A percentile compares a stretch with the other conserved stretches of the same genome.
These are phyloP conservation scores for Trichoderma afroharzianum DNA, from an alignment of 2,329 filamentous ascomycete species.

Conservation along the genomic window DNA sequence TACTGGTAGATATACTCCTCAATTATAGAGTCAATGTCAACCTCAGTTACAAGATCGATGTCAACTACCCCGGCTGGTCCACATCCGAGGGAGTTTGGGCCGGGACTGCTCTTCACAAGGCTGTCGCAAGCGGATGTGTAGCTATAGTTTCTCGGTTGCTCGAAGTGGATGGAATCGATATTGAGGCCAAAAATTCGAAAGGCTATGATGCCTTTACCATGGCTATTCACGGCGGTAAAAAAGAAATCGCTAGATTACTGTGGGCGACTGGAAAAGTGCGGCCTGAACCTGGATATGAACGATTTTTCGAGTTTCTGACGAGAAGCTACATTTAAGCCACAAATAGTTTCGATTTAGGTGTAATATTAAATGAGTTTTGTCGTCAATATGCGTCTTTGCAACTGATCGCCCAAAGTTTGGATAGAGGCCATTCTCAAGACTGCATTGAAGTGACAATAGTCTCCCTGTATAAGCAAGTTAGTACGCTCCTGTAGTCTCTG, in stretches of 20 bases:
- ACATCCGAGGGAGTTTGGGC: too few relatives aligned
- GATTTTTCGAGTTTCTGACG: neutral
- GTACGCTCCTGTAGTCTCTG: neutral
- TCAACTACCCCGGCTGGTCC: too few relatives aligned
- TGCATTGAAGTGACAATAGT: neutral
- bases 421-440: neutral
- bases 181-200: neutral
- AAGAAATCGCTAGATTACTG: neutral
- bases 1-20: neutral
- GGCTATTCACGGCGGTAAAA: neutral
- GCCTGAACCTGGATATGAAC: neutral
- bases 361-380: neutral
- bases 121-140: neutral
- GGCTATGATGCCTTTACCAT: neutral
- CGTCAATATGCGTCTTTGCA: neutral
- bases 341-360: neutral
- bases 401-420: neutral
- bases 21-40: neutral
- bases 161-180: neutral
- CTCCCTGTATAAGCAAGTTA: neutral
- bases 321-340: neutral
- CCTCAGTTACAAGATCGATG: accelerated
- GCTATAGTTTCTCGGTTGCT: neutral
- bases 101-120: neutral
- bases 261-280: neutral